phyloP scores from a whole-genome alignment of 768 basidiomycete genomes.

The Hericium rajendrae region DNA sequence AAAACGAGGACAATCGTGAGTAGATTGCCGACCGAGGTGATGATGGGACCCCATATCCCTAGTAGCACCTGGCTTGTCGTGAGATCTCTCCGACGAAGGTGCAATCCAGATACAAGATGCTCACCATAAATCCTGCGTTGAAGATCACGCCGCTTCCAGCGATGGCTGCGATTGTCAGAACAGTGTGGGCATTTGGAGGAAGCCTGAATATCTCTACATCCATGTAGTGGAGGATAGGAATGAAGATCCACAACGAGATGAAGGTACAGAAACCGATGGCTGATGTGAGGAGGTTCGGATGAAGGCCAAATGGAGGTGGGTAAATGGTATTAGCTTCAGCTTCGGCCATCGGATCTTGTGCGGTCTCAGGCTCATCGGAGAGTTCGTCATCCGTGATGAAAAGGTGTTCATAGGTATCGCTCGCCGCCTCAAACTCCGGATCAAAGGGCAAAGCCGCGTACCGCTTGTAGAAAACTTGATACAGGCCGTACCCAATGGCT shows the following conservation, averaged over 20 bases:
- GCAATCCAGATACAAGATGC: slow-evolving; percentile 6
- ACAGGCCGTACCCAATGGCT: slow-evolving; percentile 63
- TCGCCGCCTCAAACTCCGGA: slow-evolving; percentile 35
- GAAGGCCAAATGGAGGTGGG: slow-evolving; percentile 72
- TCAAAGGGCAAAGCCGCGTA: slow-evolving; percentile 64
- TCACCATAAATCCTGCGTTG: slow-evolving; percentile 81
- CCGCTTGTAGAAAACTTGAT: slow-evolving; percentile 81
- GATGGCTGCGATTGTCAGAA: slow-evolving; percentile 55
- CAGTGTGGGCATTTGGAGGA: slow-evolving; percentile 40
- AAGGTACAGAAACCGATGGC: slow-evolving; percentile 73
- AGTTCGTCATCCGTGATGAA: slow-evolving; percentile 27
- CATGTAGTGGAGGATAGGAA: slow-evolving; percentile 62
- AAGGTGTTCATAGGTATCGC: slow-evolving; percentile 36
- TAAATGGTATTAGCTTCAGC: slow-evolving; percentile 29
- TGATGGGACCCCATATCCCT: slow-evolving; percentile 80
- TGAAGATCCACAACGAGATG: slow-evolving; percentile 66
- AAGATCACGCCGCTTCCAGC: slow-evolving; percentile 64
- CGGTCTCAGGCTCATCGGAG: slow-evolving; percentile 14
- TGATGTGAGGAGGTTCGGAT: slow-evolving; percentile 76
- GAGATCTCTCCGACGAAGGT: slow-evolving; percentile 2
- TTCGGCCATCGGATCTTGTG: slow-evolving; percentile 2
- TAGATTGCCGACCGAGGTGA: slow-evolving; percentile 84
- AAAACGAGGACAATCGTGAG: slow-evolving; percentile 90
- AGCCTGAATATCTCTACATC: slow-evolving; percentile 58
- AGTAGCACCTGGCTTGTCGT: slow-evolving; percentile 49